phyloP scores from a whole-genome alignment of 169 alveolate genomes.

The Theileria equi region DNA sequence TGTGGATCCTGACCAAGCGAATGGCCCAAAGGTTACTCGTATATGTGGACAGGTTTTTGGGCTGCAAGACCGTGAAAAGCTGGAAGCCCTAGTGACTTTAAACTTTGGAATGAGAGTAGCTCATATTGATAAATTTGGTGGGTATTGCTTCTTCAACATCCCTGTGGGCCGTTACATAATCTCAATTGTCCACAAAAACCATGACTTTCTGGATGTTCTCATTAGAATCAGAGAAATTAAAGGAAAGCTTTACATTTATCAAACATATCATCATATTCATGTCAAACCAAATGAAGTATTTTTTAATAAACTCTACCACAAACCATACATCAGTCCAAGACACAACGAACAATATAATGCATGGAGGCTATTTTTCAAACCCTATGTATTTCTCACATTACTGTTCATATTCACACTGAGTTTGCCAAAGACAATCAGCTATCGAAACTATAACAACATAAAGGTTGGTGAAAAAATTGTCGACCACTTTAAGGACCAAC shows the following conservation, averaged over 20 bases:
- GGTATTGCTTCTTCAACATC: background rate
- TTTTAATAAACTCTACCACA: background rate
- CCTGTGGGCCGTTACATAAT: background rate
- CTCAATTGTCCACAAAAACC: background rate
- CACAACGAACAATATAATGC: background rate
- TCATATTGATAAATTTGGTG: background rate
- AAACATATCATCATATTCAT: background rate
- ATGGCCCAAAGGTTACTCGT: no score
- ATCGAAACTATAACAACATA: background rate
- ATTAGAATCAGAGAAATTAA: background rate
- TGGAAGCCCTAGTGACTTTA: background rate
- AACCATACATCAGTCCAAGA: background rate
- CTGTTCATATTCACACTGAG: background rate
- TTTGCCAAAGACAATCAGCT: background rate
- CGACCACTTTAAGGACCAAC: no score
- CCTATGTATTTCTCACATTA: background rate
- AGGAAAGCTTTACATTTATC: background rate
- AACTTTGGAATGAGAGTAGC: background rate
- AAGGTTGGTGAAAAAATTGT: background rate
- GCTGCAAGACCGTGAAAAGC: background rate
- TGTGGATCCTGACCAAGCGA: no score
- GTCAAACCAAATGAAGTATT: background rate
- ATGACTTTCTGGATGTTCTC: background rate
- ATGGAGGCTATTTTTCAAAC: background rate
- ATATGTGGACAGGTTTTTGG: background rate